Evolutionary conservation across 768 basidiomycete genomes (phyloP), one percentile per base, ranked within the genome.

Genomic region (Chalciporus chontae): DNA sequence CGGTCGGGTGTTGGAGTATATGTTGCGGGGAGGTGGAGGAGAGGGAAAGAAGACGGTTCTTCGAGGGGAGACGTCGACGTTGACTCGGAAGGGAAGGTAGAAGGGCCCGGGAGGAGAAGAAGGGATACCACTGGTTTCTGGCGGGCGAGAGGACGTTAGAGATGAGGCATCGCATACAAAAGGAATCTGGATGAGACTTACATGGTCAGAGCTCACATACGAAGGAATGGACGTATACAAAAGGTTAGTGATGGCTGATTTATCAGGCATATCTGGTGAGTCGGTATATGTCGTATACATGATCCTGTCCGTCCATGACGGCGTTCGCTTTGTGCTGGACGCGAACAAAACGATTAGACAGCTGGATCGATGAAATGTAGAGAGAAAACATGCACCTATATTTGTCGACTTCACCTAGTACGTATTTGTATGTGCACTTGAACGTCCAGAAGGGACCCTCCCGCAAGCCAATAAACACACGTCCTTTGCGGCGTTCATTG

Each of bases 301-400:
- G 39, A 98, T 79, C 40, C 95, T 79, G 68, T 98, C 95, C 24
- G 94, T 96, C 89, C 92, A 98, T 18, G 93, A 83, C 0, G 95
- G 94, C 2, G 74, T 77, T 9, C 95, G 84, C 61, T 81, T 86
- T 10, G 68, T 64, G 61, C 88, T 89, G 42, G 19, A 55, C 2
- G 40, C 9, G 19, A 23, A 18, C 40, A 43, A 23, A 47, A 51
- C 19, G 39, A 27, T 58, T 11, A 51, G 44, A 47, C 51, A 56
- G 41, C 27, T 32, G 8, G 29, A 19, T 15, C 7, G 23, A 43
- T 14, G 14, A 42, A 41, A 23, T 23, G n/a, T 8, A 17, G 17
- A 43, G 38, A 32, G 44, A 27, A 48, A 31, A 43, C 0, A 65
- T 79, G 19, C 51, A 90, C 88, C 77, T 83, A 70, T 92, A 96